Evolutionary conservation across 2,329 filamentous ascomycete genomes (phyloP).

Genomic region (Dactylella cylindrospora): DNA sequence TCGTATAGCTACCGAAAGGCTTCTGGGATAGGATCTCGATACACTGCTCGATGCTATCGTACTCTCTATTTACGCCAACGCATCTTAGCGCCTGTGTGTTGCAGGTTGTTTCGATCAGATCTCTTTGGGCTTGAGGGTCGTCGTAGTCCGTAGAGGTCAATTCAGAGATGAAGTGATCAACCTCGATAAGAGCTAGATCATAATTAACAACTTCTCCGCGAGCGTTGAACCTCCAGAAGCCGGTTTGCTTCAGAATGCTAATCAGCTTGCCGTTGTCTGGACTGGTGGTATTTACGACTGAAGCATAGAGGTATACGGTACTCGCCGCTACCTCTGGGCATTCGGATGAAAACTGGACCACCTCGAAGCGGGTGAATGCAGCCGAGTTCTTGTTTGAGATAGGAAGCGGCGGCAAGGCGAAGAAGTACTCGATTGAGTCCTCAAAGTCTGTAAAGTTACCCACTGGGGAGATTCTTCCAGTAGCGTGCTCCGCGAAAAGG

Average conservation of each 20-base stretch:
- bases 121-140: constrained; percentile 48
- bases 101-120: constrained; percentile 51
- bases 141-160: constrained; percentile 49
- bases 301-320: constrained; percentile 52
- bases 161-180: constrained; percentile 52
- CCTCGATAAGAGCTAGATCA: constrained; percentile 55
- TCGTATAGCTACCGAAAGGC: constrained; percentile 53
- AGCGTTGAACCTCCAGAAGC: constrained; percentile 57
- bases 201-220: constrained; percentile 54
- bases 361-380: constrained; percentile 51
- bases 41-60: constrained; percentile 51
- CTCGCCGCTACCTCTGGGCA: constrained; percentile 52
- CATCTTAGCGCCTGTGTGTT: constrained; percentile 51
- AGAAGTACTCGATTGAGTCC: constrained; percentile 56
- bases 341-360: constrained; percentile 51
- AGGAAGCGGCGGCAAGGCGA: constrained; percentile 53
- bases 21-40: constrained; percentile 50
- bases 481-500: constrained; percentile 53
- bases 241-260: constrained; percentile 53
- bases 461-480: constrained; percentile 53
- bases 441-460: constrained; percentile 55
- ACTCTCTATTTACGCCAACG: constrained; percentile 52
- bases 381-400: constrained; percentile 48
- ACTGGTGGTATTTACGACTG: constrained; percentile 50
- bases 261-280: constrained; percentile 50